Evolutionary conservation across 108 stramenopile species (phyloP).

Genomic region (Skeletonema menzelii): DNA sequence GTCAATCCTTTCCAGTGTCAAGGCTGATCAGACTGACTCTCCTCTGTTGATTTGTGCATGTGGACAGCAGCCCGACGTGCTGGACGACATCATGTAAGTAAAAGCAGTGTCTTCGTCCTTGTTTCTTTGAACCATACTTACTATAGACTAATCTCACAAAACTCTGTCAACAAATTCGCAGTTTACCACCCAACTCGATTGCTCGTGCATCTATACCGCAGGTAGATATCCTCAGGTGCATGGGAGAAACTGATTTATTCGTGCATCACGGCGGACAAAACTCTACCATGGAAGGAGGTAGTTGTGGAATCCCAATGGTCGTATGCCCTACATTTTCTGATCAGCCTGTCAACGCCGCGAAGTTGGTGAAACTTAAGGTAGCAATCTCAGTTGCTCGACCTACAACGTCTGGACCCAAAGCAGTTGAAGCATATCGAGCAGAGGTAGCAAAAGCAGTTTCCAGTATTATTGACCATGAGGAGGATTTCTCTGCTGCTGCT

Average conservation of each 20-base stretch:
- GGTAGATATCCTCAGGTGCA: constrained; percentile 20
- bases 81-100: constrained; percentile 3
- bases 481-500: constrained; percentile 17
- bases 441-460: constrained; percentile 2
- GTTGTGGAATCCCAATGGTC: constrained; percentile 6
- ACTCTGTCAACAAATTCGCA: no score
- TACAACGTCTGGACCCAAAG: background rate
- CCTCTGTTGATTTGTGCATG: constrained; percentile 8
- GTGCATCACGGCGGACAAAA: constrained; percentile 32
- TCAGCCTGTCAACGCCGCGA: constrained; percentile 32
- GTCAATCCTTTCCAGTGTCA: constrained; percentile 6
- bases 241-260: constrained; percentile 18
- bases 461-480: background rate
- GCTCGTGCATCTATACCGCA: constrained; percentile 24
- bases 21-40: constrained; percentile 7
- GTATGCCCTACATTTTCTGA: constrained; percentile 24
- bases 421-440: constrained; percentile 1
- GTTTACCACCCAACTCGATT: constrained; percentile 18
- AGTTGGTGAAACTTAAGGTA: constrained; percentile 15
- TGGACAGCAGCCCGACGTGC: constrained; percentile 7
- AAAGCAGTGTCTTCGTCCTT: no score
- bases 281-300: constrained; percentile 15
- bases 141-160: no score
- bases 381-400: constrained; percentile 5
- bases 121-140: no score